Base-by-base conservation (phyloP, 2,329 filamentous ascomycete species). In the Monilinia vaccinii-corymbosi region DNA sequence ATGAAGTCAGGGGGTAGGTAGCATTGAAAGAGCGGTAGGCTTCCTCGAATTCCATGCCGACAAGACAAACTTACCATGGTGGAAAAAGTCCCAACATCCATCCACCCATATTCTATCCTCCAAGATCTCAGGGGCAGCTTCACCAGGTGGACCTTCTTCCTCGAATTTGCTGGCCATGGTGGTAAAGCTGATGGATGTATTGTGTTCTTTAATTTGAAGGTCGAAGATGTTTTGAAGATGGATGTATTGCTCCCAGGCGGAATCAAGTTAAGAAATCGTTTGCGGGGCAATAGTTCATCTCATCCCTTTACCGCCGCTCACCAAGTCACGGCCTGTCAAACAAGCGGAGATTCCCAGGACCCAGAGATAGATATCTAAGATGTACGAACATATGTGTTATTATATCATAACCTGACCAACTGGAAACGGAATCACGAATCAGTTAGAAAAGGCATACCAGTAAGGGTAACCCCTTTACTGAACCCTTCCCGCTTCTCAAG, bases 81-180 rank as follows among this genome's bases (percentile, higher is more conserved):
- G 94, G 76, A 92, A 95, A 76, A 99, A 99, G 78, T 99, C 94
- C 77, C 97, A 99, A 80, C 94, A 99, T 64, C 94, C 94, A 73
- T 99, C 94, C 31, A 99, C 89, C 95, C 95, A 99, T 70, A 99
- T 89, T 66, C 93, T 86, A 69, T 89, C 85, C 60, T 87, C 80
- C 8, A 71, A 62, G 21, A 73, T 65, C 58, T 69, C 68, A n/a
- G 68, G 62, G 8, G 70, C 69, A 25, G 69, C 61, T 8, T 70
- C 65, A 7, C 70, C 70, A 46, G 64, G 62, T 21, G 71, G 71
- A 13, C 56, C 61, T 9, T 63, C 64, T 47, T 62, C 61, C 45
- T 69, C 68, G 47, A 58, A 5, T 28, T 57, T 60, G 25, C 51
- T 58, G 32, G 56, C 14, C 60, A 65, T 62, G 28, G 56, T 52